These are phyloP conservation scores for Zizania latifolia DNA, from an alignment of 176 grass and related monocot species.

Conservation along the genomic window DNA sequence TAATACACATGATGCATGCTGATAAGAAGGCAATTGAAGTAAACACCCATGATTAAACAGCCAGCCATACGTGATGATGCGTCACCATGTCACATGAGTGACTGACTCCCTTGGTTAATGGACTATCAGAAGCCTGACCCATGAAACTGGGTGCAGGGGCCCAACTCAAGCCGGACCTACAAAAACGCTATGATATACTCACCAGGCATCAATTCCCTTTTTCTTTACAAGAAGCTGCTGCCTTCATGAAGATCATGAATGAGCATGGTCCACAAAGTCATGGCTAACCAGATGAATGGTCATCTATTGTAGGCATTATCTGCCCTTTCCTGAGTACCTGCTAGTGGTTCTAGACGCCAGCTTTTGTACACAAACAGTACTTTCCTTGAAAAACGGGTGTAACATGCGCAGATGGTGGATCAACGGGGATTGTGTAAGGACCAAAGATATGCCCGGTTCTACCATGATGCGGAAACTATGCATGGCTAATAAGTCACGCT, in stretches of 20 bases:
- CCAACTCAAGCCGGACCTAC: slow-evolving; percentile 11
- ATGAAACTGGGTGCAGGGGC: neutral
- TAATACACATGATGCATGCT: slow-evolving; percentile 10
- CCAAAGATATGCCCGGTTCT: slow-evolving; percentile 17
- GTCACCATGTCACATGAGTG: slow-evolving; percentile 21
- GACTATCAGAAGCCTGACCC: slow-evolving; percentile 14
- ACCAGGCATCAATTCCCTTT: slow-evolving; percentile 13
- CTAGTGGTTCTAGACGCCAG: slow-evolving; percentile 33
- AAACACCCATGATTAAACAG: neutral
- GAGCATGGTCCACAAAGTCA: slow-evolving; percentile 37
- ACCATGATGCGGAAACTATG: slow-evolving; percentile 20
- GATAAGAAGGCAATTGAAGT: neutral
- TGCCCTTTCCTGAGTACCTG: slow-evolving; percentile 29
- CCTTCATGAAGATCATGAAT: slow-evolving; percentile 26
- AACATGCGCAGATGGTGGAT: slow-evolving; percentile 31
- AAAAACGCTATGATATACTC: slow-evolving; percentile 32
- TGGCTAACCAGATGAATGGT: slow-evolving; percentile 36
- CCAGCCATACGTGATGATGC: too few relatives aligned
- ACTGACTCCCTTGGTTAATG: neutral
- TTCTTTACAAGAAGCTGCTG: slow-evolving; percentile 10
- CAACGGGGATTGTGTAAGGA: slow-evolving; percentile 25
- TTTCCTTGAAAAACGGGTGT: slow-evolving; percentile 40
- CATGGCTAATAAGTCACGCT: slow-evolving; percentile 9
- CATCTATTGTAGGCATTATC: slow-evolving; percentile 30
- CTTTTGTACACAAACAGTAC: slow-evolving; percentile 31